These are phyloP conservation scores for Priceomyces melissophilus DNA, from an alignment of 805 yeast genomes.

Conservation along the genomic window DNA sequence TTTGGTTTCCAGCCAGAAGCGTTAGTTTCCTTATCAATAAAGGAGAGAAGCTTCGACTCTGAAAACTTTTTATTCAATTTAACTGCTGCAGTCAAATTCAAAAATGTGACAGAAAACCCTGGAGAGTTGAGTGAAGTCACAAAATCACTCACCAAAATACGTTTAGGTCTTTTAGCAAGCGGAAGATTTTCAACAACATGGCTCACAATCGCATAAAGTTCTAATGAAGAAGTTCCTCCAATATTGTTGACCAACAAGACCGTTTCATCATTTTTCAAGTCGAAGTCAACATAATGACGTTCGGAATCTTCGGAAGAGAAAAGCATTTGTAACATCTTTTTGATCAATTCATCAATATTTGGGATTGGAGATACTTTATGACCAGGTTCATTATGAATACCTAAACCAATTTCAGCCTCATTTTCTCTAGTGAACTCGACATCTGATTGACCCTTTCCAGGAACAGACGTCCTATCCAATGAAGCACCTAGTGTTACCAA, in stretches of 20 bases:
- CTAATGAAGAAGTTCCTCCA: constrained; percentile 86
- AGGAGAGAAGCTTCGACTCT: constrained; percentile 35
- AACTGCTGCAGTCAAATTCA: constrained; percentile 59
- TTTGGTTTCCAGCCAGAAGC: constrained; percentile 81
- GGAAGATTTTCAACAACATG: constrained; percentile 53
- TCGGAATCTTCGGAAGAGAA: constrained; percentile 65
- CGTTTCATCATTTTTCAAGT: constrained; percentile 55
- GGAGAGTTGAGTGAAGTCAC: constrained; percentile 91
- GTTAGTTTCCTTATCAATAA: constrained; percentile 67
- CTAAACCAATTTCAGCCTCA: constrained; percentile 90
- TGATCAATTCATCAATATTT: constrained; percentile 53
- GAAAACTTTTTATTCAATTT: constrained; percentile 26
- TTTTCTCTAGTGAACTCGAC: constrained; percentile 48
- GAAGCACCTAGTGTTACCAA: constrained; percentile 88
- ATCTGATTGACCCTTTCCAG: constrained; percentile 56
- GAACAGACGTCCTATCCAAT: constrained; percentile 84
- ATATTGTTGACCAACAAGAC: constrained; percentile 76
- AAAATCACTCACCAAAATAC: constrained; percentile 72
- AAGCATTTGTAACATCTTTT: constrained; percentile 58
- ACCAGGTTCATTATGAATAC: constrained; percentile 95
- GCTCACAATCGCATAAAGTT: constrained; percentile 68
- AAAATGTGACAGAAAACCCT: constrained; percentile 81
- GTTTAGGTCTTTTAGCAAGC: constrained; percentile 56
- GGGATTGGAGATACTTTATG: constrained; percentile 65
- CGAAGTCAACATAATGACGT: constrained; percentile 75